Base-by-base conservation (phyloP, 2,329 filamentous ascomycete species). In the Hansfordia pulvinata region DNA sequence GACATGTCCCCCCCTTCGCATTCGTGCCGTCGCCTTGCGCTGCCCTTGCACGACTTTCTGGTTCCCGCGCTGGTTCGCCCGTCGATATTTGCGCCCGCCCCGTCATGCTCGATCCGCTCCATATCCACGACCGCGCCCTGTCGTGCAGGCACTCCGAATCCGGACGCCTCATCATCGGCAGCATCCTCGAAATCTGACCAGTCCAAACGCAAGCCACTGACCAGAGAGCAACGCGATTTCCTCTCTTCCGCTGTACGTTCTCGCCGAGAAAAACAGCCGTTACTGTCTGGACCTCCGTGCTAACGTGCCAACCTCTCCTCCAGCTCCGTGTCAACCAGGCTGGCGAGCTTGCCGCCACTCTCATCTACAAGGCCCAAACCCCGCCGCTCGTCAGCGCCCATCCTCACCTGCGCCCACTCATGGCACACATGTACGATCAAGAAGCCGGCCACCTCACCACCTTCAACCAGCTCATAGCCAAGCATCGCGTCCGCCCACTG, bases 371-470 rank as follows among this genome's bases (percentile, higher is more conserved):
- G 2, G 76, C 83, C 2, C 90, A 98, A 53, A 88, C 75, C 1
- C 84, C 86, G 1, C 70, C 76, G n/a, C 58, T 96, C 27, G 64
- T 84, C 30, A 69, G 71, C 37, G 70, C 77, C 4, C 77, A 94
- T 49, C 88, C 90, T 1, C 81, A 93, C 47, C 74, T 98, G 11
- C 77, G 83, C 6, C 79, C 84, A 1, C 59, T 96, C 17, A 93
- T 98, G 84, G 72, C 76, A 42, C 90, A 96, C 64, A 98, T 98
- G 90, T 86, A 93, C 61, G 83, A 90, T 43, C 90, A 98, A 52
- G 90, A 98, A 61, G 84, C 72, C 9, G 78, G 74, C 7, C 90
- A 98, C 53, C 75, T 96, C 40, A 54, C 60, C 4, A 90, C 76
- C 19, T 98, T 96, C 66, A 93, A 93, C 53, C 44, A 61, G 3